Conservation (phyloP, 805 yeast genomes). For the Saturnispora diversa region DNA sequence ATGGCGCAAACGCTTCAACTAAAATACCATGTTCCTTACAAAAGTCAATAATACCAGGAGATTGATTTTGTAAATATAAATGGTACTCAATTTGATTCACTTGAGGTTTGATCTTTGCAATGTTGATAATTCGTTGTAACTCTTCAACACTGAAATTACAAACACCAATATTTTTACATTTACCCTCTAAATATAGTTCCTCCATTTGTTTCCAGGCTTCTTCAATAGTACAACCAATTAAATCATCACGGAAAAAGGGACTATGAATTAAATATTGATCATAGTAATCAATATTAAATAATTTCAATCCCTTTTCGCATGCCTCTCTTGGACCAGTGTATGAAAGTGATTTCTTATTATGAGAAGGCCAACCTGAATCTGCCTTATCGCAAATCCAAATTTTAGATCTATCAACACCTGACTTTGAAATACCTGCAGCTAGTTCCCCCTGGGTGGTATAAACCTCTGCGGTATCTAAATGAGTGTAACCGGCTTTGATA, state of each 20-base stretch:
- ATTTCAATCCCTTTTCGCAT: slow-evolving; percentile 38
- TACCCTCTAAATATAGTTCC: slow-evolving; percentile 36
- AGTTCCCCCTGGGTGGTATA: slow-evolving; percentile 56
- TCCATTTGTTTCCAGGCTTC: slow-evolving; percentile 45
- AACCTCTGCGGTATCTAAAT: slow-evolving; percentile 62
- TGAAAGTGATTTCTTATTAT: slow-evolving; percentile 12
- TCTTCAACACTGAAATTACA: slow-evolving; percentile 50
- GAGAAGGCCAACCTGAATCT: slow-evolving; percentile 33
- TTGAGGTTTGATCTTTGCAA: slow-evolving; percentile 43
- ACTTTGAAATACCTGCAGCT: slow-evolving; percentile 41
- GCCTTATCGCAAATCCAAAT: slow-evolving; percentile 58
- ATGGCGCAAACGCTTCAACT: slow-evolving; percentile 60
- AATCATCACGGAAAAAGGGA: slow-evolving; percentile 39
- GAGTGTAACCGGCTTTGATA: slow-evolving; percentile 44
- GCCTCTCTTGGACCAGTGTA: slow-evolving; percentile 40
- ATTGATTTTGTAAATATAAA: slow-evolving; percentile 56
- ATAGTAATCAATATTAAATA: slow-evolving; percentile 43
- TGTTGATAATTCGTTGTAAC: slow-evolving; percentile 35
- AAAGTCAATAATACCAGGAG: slow-evolving; percentile 47
- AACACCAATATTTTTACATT: slow-evolving; percentile 45
- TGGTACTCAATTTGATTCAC: slow-evolving; percentile 67
- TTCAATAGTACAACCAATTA: slow-evolving; percentile 38
- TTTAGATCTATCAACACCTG: slow-evolving; percentile 38
- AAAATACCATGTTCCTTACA: slow-evolving; percentile 42
- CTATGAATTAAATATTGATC: slow-evolving; percentile 58